These are phyloP conservation scores for Amanita fuliginea DNA, from an alignment of 768 basidiomycete genomes.

Conservation along the genomic window DNA sequence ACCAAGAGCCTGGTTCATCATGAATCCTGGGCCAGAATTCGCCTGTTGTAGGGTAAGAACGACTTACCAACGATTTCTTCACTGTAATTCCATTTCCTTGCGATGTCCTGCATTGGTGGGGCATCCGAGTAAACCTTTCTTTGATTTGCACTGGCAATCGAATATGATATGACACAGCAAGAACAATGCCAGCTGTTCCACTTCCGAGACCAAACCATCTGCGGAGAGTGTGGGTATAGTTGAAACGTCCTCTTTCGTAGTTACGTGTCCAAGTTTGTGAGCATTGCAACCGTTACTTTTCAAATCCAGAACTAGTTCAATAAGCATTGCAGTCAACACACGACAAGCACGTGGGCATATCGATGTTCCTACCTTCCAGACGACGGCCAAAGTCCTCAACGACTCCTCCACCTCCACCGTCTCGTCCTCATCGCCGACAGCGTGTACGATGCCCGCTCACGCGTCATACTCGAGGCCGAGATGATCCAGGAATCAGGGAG, in stretches of 20 bases:
- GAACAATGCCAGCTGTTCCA: not conserved
- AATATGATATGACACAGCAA: not conserved
- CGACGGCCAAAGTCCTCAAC: constrained; percentile 54
- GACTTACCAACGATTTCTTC: not conserved
- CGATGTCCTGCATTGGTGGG: not conserved
- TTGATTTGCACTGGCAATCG: not conserved
- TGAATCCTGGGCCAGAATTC: too few species aligned
- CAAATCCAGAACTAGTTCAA: too few species aligned
- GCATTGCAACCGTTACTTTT: too few species aligned
- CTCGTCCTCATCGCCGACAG: constrained; percentile 92
- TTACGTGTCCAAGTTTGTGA: not conserved
- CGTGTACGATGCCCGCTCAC: constrained; percentile 93
- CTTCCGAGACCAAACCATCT: not conserved
- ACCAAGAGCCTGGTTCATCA: constrained; percentile 41
- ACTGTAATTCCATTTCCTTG: not conserved
- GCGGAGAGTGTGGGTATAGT: not conserved
- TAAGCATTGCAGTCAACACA: too few species aligned
- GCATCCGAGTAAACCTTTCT: constrained; percentile 4
- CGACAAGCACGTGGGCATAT: too few species aligned
- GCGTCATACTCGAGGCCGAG: constrained; percentile 83
- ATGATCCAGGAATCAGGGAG: constrained; percentile 97
- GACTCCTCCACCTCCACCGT: constrained; percentile 51
- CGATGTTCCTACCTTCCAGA: constrained; percentile 24
- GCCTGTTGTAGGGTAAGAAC: not conserved
- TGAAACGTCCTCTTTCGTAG: not conserved